Conservation (phyloP, 169 alveolate species). For the Eimeria zaria region DNA sequence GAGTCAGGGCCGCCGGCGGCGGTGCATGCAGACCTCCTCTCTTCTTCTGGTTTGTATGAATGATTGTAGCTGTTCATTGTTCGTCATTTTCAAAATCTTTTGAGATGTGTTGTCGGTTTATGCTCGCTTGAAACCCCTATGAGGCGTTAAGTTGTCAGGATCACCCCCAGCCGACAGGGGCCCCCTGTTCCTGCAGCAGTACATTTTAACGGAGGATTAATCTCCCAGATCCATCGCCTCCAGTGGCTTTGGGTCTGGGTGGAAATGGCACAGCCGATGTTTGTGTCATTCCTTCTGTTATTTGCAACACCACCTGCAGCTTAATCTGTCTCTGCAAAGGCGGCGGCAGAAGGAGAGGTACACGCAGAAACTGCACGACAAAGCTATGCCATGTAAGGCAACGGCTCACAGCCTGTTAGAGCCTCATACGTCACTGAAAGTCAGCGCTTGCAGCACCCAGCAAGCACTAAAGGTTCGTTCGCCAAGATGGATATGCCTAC, state of each 20-base stretch:
- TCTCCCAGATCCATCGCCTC: slow-evolving; percentile 22
- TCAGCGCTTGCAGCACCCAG: neutral
- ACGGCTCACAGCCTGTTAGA: neutral
- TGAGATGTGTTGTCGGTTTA: slow-evolving; percentile 38
- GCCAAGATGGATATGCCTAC: slow-evolving; percentile 46
- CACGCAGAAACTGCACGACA: neutral
- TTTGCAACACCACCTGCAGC: slow-evolving; percentile 31
- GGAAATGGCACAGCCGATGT: slow-evolving; percentile 32
- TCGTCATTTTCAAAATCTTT: neutral
- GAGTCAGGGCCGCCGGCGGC: slow-evolving; percentile 38
- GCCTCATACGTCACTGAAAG: neutral
- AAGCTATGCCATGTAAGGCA: neutral
- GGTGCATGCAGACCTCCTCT: slow-evolving; percentile 48
- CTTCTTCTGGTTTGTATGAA: neutral
- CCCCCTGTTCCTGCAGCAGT: slow-evolving; percentile 2
- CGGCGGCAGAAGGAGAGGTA: neutral
- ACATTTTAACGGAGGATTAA: neutral
- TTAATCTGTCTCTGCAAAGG: neutral
- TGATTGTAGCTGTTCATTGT: neutral
- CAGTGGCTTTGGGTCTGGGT: slow-evolving; percentile 24
- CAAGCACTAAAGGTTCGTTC: neutral
- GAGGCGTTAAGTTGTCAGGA: neutral
- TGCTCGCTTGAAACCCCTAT: neutral
- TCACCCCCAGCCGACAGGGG: neutral
- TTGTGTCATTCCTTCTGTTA: slow-evolving; percentile 24